These are phyloP conservation scores for Ustilago lituana DNA, from an alignment of 1,284 basidiomycete species.

Conservation along the genomic window DNA sequence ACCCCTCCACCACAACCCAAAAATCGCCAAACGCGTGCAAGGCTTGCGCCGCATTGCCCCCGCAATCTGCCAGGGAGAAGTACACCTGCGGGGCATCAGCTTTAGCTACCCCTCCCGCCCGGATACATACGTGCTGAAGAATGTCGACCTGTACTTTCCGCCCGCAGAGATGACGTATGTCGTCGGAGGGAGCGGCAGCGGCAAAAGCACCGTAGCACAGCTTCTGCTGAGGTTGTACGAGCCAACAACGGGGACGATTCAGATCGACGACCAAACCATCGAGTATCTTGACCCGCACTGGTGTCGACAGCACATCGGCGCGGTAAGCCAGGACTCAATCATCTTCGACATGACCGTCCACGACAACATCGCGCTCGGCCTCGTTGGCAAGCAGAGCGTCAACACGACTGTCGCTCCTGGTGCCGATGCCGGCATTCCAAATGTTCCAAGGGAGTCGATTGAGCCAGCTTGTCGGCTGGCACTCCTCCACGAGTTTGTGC, in stretches of 20 bases:
- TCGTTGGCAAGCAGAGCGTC: conserved; percentile 61
- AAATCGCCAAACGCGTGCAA: conserved; percentile 15
- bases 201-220: conserved; percentile 90
- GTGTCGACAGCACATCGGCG: conserved; percentile 78
- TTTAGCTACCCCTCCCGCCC: conserved; percentile 89
- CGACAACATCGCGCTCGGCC: conserved; percentile 87
- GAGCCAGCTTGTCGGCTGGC: conserved; percentile 83
- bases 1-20: not conserved
- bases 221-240: conserved; percentile 83
- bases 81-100: conserved; percentile 79
- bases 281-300: conserved; percentile 77
- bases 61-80: conserved; percentile 73
- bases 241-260: conserved; percentile 70
- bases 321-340: conserved; percentile 80
- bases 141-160: conserved; percentile 78
- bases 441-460: conserved; percentile 73
- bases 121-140: conserved; percentile 73
- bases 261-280: conserved; percentile 84
- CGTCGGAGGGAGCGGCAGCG: conserved; percentile 88
- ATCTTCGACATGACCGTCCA: conserved; percentile 83
- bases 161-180: conserved; percentile 89
- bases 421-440: conserved; percentile 38
- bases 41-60: conserved; percentile 50
- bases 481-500: conserved; percentile 86
- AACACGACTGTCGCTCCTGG: not conserved